Conservation (phyloP, 2,329 filamentous ascomycete genomes). For the Phaeoacremonium minimum region DNA sequence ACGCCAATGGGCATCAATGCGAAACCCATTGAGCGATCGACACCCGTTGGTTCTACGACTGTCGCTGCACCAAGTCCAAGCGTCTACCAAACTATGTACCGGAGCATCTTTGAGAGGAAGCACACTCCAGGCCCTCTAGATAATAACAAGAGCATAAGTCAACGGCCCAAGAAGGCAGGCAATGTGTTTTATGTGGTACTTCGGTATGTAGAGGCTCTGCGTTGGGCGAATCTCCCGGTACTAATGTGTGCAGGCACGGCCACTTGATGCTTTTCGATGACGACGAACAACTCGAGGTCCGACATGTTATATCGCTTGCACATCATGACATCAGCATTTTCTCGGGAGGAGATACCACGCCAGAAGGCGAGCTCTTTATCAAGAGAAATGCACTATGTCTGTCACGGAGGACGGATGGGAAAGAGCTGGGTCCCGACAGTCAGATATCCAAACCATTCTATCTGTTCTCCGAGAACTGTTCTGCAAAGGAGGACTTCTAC, state of each 20-base stretch:
- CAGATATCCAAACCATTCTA: constrained; percentile 77
- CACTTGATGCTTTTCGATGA: constrained; percentile 98
- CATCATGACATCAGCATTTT: constrained; percentile 85
- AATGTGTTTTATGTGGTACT: constrained; percentile 94
- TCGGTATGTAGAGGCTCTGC: constrained; percentile 67
- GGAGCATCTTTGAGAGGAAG: constrained; percentile 88
- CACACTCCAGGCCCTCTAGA: constrained; percentile 41
- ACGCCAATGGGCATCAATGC: constrained; percentile 88
- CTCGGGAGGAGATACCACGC: constrained; percentile 71
- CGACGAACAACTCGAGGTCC: constrained; percentile 88
- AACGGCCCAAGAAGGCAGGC: constrained; percentile 61
- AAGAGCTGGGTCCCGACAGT: constrained; percentile 50
- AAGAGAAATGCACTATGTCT: constrained; percentile 88
- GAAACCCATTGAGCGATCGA: constrained; percentile 82
- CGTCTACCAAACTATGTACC: constrained; percentile 97
- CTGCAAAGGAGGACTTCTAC: constrained; percentile 98
- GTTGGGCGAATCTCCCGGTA: too few relatives aligned
- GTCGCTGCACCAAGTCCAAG: constrained; percentile 80
- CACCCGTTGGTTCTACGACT: constrained; percentile 70
- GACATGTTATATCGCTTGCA: constrained; percentile 89
- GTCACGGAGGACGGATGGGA: constrained; percentile 55
- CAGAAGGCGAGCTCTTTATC: constrained; percentile 92
- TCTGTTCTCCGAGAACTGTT: constrained; percentile 91
- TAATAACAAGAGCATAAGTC: constrained; percentile 39
- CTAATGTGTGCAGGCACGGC: constrained; percentile 68